Percentiles rank a stretch among this genome's conserved stretches.
phyloP scores from a whole-genome alignment of 169 alveolate genomes.

The Eimeria falciformis region DNA sequence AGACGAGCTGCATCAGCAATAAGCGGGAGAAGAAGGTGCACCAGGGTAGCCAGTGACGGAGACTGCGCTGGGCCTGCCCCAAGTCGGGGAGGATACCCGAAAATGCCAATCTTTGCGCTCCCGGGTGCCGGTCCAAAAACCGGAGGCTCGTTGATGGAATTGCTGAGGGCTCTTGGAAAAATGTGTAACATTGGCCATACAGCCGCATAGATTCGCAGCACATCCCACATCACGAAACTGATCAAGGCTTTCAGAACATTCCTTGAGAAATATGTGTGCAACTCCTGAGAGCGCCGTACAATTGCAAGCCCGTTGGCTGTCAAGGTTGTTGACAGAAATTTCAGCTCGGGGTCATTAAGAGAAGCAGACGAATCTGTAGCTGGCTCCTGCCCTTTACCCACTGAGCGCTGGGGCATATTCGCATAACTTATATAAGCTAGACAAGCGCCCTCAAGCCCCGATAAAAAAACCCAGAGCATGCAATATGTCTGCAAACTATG shows the following conservation, averaged over 20 bases:
- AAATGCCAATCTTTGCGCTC: constrained; percentile 43
- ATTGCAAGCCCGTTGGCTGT: neutral
- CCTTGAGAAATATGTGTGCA: neutral
- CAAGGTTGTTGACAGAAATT: neutral
- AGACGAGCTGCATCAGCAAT: constrained; percentile 44
- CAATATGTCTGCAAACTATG: neutral
- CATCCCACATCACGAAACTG: constrained; percentile 38
- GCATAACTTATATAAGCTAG: constrained; percentile 24
- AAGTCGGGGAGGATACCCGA: constrained; percentile 51
- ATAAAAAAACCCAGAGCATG: neutral
- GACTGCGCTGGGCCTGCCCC: neutral
- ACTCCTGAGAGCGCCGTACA: neutral
- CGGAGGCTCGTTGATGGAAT: constrained; percentile 22
- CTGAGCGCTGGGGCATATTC: neutral
- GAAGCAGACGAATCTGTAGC: no score
- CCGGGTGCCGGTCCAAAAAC: constrained; percentile 42
- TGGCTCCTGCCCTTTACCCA: no score
- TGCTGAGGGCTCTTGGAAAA: neutral
- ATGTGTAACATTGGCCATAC: constrained; percentile 39
- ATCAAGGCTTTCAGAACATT: constrained; percentile 33
- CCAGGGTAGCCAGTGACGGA: neutral
- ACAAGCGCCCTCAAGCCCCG: constrained; percentile 33
- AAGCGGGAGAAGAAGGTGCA: constrained; percentile 27
- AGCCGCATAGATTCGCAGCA: constrained; percentile 3
- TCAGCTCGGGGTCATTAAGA: no score